These are phyloP conservation scores for Clitopilus passeckerianus DNA, from an alignment of 768 basidiomycete species.

Conservation along the genomic window DNA sequence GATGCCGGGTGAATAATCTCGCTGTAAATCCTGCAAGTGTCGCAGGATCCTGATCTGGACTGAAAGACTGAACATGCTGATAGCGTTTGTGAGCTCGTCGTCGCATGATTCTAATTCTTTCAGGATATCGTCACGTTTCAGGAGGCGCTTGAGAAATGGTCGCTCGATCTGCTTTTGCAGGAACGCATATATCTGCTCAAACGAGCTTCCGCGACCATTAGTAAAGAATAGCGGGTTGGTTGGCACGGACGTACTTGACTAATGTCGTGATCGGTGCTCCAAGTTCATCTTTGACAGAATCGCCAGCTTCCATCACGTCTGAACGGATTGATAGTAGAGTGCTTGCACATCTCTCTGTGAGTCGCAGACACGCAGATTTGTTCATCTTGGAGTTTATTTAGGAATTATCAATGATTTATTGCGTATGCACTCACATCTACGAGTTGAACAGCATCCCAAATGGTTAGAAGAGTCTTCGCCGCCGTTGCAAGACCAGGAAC, in stretches of 20 bases:
- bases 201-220: constrained; percentile 24
- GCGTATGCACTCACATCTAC: constrained; percentile 48
- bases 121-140: constrained; percentile 67
- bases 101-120: constrained; percentile 49
- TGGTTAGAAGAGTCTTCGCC: constrained; percentile 44
- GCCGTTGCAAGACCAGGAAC: constrained; percentile 50
- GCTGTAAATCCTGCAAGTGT: constrained; percentile 11
- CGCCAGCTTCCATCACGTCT: constrained; percentile 58
- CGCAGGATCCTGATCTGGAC: not conserved
- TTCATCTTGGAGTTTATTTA: constrained; percentile 43
- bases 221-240: not conserved
- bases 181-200: constrained; percentile 39
- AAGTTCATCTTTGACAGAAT: constrained; percentile 43
- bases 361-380: constrained; percentile 58
- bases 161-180: constrained; percentile 55
- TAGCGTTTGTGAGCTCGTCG: constrained; percentile 48
- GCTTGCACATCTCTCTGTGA: constrained; percentile 70
- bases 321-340: constrained; percentile 59
- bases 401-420: too few relatives aligned
- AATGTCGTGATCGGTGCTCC: constrained; percentile 44
- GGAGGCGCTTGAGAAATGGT: constrained; percentile 75
- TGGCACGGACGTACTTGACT: constrained; percentile 34
- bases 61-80: constrained; percentile 43
- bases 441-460: constrained; percentile 60
- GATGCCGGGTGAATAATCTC: not conserved